Evolutionary conservation across 345 rosid species (phyloP), one percentile per base, ranked within the genome.

Genomic region (Atalantia buxifolia): DNA sequence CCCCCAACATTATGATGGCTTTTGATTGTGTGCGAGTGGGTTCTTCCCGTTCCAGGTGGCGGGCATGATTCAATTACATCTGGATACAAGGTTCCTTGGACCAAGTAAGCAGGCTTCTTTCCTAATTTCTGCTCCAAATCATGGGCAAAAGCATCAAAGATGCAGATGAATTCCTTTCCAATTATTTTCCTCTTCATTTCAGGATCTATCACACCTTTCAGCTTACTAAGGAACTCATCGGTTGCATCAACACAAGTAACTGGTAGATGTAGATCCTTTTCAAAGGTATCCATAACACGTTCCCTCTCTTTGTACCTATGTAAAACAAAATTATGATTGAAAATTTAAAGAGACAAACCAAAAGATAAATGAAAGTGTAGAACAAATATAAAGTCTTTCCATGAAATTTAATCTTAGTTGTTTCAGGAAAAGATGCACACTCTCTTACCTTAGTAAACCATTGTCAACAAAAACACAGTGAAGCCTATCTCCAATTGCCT

Each of bases 1-100:
- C 99, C 98, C 79, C 99, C 99, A 6, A 97, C 99, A 81, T 97
- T 97, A 56, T 97, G 99, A 85, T 97, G 98, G 85, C 99, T 97
- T 87, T 94, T 97, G 72, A 97, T 97, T 38, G 98, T 94, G 83
- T 94, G 99, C 25, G 98, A 97, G 78, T 92, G 98, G 31, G 88
- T 89, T 83, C 91, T 94, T 76, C 94, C 99, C 59, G 88, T 84
- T 56, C 99, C 99, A 1, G 98, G 99, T 22, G 99, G 99, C 18
- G 99, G 99, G 80, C 99, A 97, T 7, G 99, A 97, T 84, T 94
- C 99, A 78, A 94, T 97, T 69, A 94, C 98, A 78, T 94, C 98
- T 0, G 99, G 98, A 81, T 97, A 94, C 80, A 97, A 74, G 66
- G 99, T 94, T 79, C 99, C 99, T 83, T 97, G 99, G 81, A 97